Conservation (phyloP, 805 yeast genomes). For the Kodamaea hsintzibuensis region DNA sequence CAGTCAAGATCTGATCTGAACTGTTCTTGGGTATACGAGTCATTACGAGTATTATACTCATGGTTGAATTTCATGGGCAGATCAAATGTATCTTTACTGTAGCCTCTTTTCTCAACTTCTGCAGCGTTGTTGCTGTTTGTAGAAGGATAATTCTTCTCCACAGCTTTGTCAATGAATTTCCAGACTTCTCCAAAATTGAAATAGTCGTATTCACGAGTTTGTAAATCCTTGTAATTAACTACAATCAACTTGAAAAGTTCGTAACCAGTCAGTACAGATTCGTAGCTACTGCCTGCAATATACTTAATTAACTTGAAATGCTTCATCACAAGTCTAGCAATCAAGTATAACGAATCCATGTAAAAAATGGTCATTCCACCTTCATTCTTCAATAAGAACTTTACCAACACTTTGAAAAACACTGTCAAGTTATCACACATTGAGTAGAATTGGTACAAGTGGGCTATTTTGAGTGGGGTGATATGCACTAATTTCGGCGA, state of each 20-base stretch:
- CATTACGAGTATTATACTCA: slow-evolving; percentile 17
- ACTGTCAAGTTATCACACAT: slow-evolving; percentile 43
- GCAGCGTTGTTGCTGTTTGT: neutral
- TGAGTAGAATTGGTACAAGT: slow-evolving; percentile 34
- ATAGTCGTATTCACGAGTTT: slow-evolving; percentile 33
- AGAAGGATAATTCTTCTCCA: slow-evolving; percentile 1
- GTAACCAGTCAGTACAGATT: slow-evolving; percentile 29
- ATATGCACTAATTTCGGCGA: slow-evolving; percentile 40
- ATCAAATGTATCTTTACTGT: slow-evolving; percentile 24
- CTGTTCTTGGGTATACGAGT: slow-evolving; percentile 21
- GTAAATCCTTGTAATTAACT: slow-evolving; percentile 34
- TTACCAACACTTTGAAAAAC: slow-evolving; percentile 38
- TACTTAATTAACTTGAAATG: slow-evolving; percentile 36
- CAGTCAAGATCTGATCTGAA: slow-evolving; percentile 30
- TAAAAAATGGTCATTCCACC: slow-evolving; percentile 40
- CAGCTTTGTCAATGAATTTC: slow-evolving; percentile 30
- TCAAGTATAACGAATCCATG: slow-evolving; percentile 42
- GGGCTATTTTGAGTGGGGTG: slow-evolving; percentile 28
- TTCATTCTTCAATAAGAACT: slow-evolving; percentile 38
- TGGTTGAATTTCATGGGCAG: slow-evolving; percentile 37
- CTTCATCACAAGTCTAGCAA: slow-evolving; percentile 30
- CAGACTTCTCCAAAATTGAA: slow-evolving; percentile 35
- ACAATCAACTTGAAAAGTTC: slow-evolving; percentile 39
- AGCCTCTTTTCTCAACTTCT: slow-evolving; percentile 6
- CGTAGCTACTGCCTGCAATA: slow-evolving; percentile 29